These are phyloP conservation scores for Dactylonectria macrodidyma DNA, from an alignment of 2,329 filamentous ascomycete genomes.

Conservation along the genomic window DNA sequence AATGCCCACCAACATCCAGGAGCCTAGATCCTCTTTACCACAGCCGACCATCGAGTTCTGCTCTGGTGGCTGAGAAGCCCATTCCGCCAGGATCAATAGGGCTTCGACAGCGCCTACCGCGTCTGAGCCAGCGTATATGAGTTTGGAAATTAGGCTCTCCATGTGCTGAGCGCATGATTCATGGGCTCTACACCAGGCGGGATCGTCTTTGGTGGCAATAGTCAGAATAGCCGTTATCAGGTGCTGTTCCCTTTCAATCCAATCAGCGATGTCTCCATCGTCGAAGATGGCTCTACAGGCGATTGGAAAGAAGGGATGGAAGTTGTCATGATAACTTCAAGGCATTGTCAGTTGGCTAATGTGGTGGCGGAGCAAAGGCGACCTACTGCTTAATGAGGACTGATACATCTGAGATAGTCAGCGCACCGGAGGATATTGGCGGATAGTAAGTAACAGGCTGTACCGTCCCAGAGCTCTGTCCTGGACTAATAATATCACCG, in stretches of 20 bases:
- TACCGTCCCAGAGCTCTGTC: conserved; percentile 1
- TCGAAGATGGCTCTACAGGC: conserved; percentile 73
- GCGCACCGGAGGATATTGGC: conserved; percentile 50
- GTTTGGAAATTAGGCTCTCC: conserved; percentile 77
- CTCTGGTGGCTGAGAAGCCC: conserved; percentile 77
- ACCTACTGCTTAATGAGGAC: conserved; percentile 49
- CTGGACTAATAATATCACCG: neutral
- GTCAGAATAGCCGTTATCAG: conserved; percentile 79
- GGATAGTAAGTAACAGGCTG: conserved; percentile 45
- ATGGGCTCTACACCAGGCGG: conserved; percentile 74
- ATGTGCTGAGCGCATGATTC: conserved; percentile 78
- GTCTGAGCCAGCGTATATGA: conserved; percentile 76
- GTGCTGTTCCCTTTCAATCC: conserved; percentile 74
- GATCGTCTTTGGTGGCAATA: conserved; percentile 80
- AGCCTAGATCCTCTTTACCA: conserved; percentile 81
- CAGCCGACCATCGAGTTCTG: conserved; percentile 75
- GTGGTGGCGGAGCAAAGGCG: no score
- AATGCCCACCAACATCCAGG: conserved; percentile 83
- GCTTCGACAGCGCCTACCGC: conserved; percentile 81
- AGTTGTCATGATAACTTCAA: conserved; percentile 73
- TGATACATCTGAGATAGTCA: conserved; percentile 47
- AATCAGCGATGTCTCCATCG: conserved; percentile 65
- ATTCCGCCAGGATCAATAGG: conserved; percentile 78
- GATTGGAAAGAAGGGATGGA: conserved; percentile 80
- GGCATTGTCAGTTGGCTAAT: neutral